Evolutionary conservation across 2,329 filamentous ascomycete species (phyloP).

Genomic region (Alternaria burnsii): DNA sequence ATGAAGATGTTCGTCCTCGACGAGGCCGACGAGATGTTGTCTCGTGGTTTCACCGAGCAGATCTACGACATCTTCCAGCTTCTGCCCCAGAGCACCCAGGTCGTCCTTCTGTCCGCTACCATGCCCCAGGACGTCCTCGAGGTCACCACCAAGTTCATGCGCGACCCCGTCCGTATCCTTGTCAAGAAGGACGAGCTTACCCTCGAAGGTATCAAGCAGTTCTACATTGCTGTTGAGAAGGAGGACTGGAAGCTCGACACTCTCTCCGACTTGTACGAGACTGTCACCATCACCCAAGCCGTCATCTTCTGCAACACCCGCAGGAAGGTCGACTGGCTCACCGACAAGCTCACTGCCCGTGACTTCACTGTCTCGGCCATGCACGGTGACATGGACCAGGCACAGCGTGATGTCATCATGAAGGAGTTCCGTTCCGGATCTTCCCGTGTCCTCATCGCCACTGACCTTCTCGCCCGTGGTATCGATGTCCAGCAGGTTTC

Average conservation of each 20-base stretch:
- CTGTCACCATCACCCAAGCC: conserved; percentile 98
- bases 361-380: conserved; percentile 99
- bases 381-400: conserved; percentile 99
- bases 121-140: conserved; percentile 99
- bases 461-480: conserved; percentile 96
- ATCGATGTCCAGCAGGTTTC: conserved; percentile 99
- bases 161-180: conserved; percentile 96
- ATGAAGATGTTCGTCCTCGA: conserved; percentile 99
- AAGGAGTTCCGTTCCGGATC: conserved; percentile 99
- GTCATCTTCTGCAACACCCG: conserved; percentile 99
- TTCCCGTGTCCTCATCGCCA: conserved; percentile 98
- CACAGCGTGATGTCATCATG: conserved; percentile 99
- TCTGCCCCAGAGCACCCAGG: conserved; percentile 96
- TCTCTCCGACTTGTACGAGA: conserved; percentile 98
- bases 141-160: conserved; percentile 99
- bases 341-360: conserved; percentile 96
- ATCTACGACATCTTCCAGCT: conserved; percentile 99
- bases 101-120: conserved; percentile 96
- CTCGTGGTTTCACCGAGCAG: conserved; percentile 99
- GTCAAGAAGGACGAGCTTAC: conserved; percentile 99
- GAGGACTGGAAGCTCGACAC: conserved; percentile 99
- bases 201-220: conserved; percentile 99
- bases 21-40: conserved; percentile 99
- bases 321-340: conserved; percentile 99
- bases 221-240: conserved; percentile 99